These are phyloP conservation scores for Saposhnikovia divaricata DNA, from an alignment of 129 eudicot genomes.

Conservation along the genomic window DNA sequence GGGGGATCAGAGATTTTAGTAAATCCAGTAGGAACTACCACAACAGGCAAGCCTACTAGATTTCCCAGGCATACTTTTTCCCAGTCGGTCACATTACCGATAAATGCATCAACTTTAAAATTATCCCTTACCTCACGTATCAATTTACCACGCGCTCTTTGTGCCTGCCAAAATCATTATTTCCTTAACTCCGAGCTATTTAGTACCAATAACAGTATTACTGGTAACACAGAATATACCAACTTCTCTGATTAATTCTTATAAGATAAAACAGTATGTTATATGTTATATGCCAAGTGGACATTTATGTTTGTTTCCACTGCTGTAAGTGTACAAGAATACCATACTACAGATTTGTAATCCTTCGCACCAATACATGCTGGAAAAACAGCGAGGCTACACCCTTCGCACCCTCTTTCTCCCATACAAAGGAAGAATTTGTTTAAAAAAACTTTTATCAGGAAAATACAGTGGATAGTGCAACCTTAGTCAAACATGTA, in stretches of 20 bases:
- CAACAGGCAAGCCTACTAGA: conserved; percentile 85
- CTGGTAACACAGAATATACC: no score
- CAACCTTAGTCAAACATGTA: background rate
- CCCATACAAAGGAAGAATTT: background rate
- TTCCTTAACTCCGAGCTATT: background rate
- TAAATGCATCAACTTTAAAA: conserved; percentile 73
- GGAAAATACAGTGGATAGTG: background rate
- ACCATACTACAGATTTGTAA: background rate
- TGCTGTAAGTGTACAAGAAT: background rate
- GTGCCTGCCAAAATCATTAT: conserved; percentile 49
- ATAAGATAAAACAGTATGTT: no score
- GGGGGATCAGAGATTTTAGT: conserved; percentile 47
- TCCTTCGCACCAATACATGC: background rate
- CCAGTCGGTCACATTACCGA: conserved; percentile 86
- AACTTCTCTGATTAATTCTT: no score
- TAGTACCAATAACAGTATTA: background rate
- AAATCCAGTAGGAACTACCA: conserved; percentile 79
- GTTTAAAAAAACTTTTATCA: no score
- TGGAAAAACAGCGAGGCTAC: background rate
- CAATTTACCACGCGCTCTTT: conserved; percentile 76
- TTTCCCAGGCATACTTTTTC: conserved; percentile 83
- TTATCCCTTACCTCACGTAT: conserved; percentile 55
- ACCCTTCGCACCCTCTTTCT: background rate
- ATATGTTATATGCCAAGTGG: background rate
- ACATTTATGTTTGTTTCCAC: background rate